A percentile compares a stretch with the other conserved stretches of the same genome.
Evolutionary conservation across 371 early-diverging fungal species (phyloP).

Genomic region (Actinomortierella wolfii): DNA sequence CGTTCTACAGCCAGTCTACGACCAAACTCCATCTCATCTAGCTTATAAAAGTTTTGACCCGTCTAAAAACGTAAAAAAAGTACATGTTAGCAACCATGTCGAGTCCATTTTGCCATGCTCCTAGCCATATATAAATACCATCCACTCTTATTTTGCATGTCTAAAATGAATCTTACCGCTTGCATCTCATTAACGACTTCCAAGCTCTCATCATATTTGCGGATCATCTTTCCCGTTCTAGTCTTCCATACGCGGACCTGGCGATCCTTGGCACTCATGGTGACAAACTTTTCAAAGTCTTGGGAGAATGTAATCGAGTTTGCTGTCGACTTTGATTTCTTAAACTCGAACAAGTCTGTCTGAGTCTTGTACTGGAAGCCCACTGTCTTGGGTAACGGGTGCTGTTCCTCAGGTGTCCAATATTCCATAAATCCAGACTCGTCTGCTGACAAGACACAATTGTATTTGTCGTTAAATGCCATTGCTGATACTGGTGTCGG

Average conservation of each 20-base stretch:
- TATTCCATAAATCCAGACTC: conserved; percentile 89
- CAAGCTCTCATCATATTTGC: conserved; percentile 92
- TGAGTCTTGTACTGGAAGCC: conserved; percentile 86
- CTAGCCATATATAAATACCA: too few relatives aligned
- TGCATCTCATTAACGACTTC: conserved; percentile 86
- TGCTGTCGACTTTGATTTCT: conserved; percentile 71
- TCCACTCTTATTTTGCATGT: too few relatives aligned
- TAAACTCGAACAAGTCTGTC: conserved; percentile 94
- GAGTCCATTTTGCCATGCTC: too few relatives aligned
- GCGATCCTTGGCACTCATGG: conserved; percentile 84
- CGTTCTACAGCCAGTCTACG: conserved; percentile 89
- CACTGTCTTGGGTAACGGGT: conserved; percentile 65
- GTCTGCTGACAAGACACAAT: conserved; percentile 87
- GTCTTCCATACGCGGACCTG: conserved; percentile 88
- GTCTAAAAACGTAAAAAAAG: conserved; percentile 49
- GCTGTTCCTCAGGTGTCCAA: conserved; percentile 80
- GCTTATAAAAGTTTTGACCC: conserved; percentile 72
- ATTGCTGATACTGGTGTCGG: conserved; percentile 78
- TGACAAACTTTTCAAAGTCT: conserved; percentile 84
- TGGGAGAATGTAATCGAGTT: conserved; percentile 84
- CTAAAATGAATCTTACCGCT: conserved; percentile 51
- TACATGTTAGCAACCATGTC: background rate
- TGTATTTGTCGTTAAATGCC: conserved; percentile 75
- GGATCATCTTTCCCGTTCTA: conserved; percentile 80
- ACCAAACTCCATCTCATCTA: conserved; percentile 98